Conservation (phyloP, 83 land plant species). For the Thuja plicata region DNA sequence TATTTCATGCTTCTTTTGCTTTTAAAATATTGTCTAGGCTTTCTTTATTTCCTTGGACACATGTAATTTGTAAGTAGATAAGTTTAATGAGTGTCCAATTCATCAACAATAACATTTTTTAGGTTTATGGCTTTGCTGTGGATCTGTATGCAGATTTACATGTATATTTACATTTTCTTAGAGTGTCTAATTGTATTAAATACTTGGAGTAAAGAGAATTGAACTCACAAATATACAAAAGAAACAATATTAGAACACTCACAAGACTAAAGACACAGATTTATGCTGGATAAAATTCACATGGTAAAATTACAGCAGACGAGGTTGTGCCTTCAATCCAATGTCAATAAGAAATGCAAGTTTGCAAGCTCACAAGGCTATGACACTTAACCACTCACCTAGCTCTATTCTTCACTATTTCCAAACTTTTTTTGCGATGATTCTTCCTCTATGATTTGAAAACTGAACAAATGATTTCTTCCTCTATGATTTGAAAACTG, state of each 20-base stretch:
- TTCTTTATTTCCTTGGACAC: neutral
- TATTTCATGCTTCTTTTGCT: neutral
- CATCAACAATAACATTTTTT: neutral
- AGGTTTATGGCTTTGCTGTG: neutral
- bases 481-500: neutral
- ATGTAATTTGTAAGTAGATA: neutral
- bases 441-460: neutral
- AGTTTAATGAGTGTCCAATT: neutral
- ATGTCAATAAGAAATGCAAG: neutral
- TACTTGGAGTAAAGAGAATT: neutral
- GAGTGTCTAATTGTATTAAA: neutral
- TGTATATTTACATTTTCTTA: neutral
- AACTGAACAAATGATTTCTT: neutral
- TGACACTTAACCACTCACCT: neutral
- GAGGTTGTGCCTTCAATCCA: neutral
- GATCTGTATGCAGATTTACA: neutral
- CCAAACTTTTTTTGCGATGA: neutral
- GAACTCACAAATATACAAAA: too few species aligned
- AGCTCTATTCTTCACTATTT: too few species aligned
- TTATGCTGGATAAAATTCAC: too few species aligned
- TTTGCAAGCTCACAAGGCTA: neutral
- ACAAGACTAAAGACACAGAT: neutral
- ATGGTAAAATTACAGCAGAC: too few species aligned
- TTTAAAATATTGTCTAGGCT: neutral
- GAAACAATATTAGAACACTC: neutral